phyloP scores from a whole-genome alignment of 768 basidiomycete species.

The Crassisporium funariophilum region DNA sequence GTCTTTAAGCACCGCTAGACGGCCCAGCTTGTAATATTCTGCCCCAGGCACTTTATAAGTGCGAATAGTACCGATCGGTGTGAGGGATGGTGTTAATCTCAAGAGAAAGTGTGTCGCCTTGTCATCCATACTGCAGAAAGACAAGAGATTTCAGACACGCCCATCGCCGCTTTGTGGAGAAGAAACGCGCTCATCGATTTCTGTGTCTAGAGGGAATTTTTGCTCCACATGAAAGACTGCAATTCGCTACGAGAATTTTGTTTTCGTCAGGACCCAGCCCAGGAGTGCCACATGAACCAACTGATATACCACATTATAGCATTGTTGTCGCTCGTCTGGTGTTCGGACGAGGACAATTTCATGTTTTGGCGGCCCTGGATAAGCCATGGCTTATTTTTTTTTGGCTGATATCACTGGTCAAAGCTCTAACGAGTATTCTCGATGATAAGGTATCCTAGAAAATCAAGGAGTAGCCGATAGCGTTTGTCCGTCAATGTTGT shows the following conservation, averaged over 20 bases:
- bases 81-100: constrained; percentile 59
- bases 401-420: too few species aligned
- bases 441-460: too few species aligned
- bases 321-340: constrained; percentile 59
- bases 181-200: constrained; percentile 68
- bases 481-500: too few species aligned
- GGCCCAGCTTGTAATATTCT: constrained; percentile 70
- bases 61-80: constrained; percentile 75
- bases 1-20: constrained; percentile 67
- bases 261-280: too few species aligned
- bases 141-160: constrained; percentile 2
- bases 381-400: too few species aligned
- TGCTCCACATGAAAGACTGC: constrained; percentile 68
- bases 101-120: constrained; percentile 72
- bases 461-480: too few species aligned
- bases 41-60: constrained; percentile 36
- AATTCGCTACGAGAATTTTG: too few species aligned
- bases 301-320: constrained; percentile 53
- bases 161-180: constrained; percentile 1
- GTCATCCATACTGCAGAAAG: constrained; percentile 54
- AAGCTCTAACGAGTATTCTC: too few species aligned
- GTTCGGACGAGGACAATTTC: constrained; percentile 57
- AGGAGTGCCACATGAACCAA: not conserved
- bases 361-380: constrained; percentile 34
- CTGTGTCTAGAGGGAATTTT: constrained; percentile 70